phyloP scores from a whole-genome alignment of 2,329 filamentous ascomycete genomes.

The Cucurbitaria berberidis region DNA sequence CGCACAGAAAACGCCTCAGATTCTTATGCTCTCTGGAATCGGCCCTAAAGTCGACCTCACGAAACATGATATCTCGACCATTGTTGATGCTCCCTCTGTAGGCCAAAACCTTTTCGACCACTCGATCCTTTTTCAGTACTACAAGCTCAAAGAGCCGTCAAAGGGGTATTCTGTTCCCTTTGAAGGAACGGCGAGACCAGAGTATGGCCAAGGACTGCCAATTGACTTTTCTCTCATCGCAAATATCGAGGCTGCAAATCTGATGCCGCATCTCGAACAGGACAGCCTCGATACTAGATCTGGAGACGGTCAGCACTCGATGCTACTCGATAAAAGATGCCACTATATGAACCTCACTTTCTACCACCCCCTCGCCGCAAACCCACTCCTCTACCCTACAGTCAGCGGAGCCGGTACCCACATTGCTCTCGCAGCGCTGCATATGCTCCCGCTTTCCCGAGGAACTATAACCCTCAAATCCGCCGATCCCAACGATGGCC shows the following conservation, averaged over 20 bases:
- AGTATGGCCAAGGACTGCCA: constrained; percentile 25
- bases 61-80: constrained; percentile 18
- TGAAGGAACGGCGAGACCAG: constrained; percentile 12
- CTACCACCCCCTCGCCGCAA: constrained; percentile 17
- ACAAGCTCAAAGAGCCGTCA: constrained; percentile 21
- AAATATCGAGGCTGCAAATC: constrained; percentile 17
- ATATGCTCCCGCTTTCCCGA: constrained; percentile 28
- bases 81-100: constrained; percentile 24
- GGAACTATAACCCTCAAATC: constrained; percentile 28
- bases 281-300: not conserved
- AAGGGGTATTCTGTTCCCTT: constrained; percentile 26
- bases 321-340: constrained; percentile 14
- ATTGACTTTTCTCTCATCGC: constrained; percentile 20
- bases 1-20: constrained; percentile 49
- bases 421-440: constrained; percentile 16
- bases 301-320: not conserved
- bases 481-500: constrained; percentile 19
- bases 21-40: constrained; percentile 48
- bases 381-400: constrained; percentile 8
- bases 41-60: constrained; percentile 29
- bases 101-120: constrained; percentile 36
- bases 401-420: constrained; percentile 15
- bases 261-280: constrained; percentile 2
- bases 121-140: constrained; percentile 15
- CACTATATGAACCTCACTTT: constrained; percentile 20